phyloP scores from a whole-genome alignment of 352 stramenopile species.

The Pseudoperonospora humuli region DNA sequence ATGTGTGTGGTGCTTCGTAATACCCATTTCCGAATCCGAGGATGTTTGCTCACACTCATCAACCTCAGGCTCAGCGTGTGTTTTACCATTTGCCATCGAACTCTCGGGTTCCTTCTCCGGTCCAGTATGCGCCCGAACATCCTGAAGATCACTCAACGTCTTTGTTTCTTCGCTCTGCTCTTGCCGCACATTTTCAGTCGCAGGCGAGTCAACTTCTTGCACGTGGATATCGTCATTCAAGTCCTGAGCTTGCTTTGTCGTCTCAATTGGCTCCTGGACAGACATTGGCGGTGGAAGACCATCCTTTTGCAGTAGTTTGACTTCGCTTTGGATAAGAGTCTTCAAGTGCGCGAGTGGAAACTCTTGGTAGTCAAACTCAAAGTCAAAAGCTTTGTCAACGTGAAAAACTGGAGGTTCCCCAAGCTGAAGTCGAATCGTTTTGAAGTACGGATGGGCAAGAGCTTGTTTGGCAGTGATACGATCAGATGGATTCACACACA shows the following conservation, averaged over 20 bases:
- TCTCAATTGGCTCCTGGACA: neutral
- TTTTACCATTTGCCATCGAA: neutral
- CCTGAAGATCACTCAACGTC: neutral
- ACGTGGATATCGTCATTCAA: neutral
- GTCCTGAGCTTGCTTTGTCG: neutral
- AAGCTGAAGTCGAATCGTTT: constrained; percentile 57
- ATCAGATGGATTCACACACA: constrained; percentile 88
- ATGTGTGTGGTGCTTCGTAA: constrained; percentile 6
- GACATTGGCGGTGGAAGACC: constrained; percentile 11
- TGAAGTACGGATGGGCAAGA: constrained; percentile 89
- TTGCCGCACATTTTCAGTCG: neutral
- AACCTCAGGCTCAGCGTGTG: constrained; percentile 27
- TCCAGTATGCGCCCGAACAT: neutral
- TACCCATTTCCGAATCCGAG: constrained; percentile 28
- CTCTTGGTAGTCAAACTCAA: constrained; percentile 78
- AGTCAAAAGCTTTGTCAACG: constrained; percentile 65
- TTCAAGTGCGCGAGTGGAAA: constrained; percentile 50
- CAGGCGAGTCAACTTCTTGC: constrained; percentile 1
- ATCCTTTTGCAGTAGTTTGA: constrained; percentile 56
- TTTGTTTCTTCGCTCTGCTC: neutral
- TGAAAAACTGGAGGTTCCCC: constrained; percentile 61
- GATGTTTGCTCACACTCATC: constrained; percentile 25
- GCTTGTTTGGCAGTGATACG: constrained; percentile 85
- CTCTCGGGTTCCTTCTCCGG: constrained; percentile 4
- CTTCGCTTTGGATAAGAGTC: constrained; percentile 70